A percentile compares a stretch with the other conserved stretches of the same genome.
phyloP scores from a whole-genome alignment of 768 basidiomycete genomes.

The Trametes punicea region DNA sequence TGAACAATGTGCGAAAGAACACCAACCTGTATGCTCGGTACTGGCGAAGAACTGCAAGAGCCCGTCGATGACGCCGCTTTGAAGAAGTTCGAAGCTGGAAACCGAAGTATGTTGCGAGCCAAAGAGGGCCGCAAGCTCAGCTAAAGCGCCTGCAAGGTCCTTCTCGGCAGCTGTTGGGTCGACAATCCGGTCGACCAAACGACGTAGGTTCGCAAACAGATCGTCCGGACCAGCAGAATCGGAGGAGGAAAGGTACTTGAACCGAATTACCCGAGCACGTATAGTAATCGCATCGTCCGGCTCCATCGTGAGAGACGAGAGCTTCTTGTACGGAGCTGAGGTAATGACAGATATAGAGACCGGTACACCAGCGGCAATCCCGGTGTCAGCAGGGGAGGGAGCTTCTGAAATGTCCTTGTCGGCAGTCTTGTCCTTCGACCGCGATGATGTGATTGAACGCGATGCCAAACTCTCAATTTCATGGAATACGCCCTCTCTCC shows the following conservation, averaged over 20 bases:
- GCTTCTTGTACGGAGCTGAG: constrained; percentile 59
- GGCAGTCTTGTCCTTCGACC: constrained; percentile 42
- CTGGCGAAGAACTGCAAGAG: constrained; percentile 73
- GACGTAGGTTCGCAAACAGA: constrained; percentile 59
- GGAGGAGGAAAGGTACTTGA: constrained; percentile 67
- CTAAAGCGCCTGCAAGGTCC: constrained; percentile 56
- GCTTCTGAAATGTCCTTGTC: constrained; percentile 34
- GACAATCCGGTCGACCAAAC: constrained; percentile 64
- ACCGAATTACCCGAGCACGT: constrained; percentile 85
- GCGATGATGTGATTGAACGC: constrained; percentile 53
- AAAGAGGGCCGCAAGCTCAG: constrained; percentile 79
- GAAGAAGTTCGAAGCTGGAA: constrained; percentile 92
- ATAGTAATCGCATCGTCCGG: constrained; percentile 90
- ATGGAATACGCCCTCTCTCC: constrained; percentile 94
- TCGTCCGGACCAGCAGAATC: constrained; percentile 56
- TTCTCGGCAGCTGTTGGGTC: constrained; percentile 55
- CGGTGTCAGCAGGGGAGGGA: constrained; percentile 41
- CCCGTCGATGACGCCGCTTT: constrained; percentile 90
- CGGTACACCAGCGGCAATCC: constrained; percentile 32
- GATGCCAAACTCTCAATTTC: constrained; percentile 81
- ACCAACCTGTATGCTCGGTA: constrained; percentile 50
- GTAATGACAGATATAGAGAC: constrained; percentile 41
- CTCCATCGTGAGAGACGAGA: constrained; percentile 66
- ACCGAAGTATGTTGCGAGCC: constrained; percentile 71
- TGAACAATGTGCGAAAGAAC: constrained; percentile 8